phyloP scores from a whole-genome alignment of 2,329 filamentous ascomycete species.

The Alternaria panax region DNA sequence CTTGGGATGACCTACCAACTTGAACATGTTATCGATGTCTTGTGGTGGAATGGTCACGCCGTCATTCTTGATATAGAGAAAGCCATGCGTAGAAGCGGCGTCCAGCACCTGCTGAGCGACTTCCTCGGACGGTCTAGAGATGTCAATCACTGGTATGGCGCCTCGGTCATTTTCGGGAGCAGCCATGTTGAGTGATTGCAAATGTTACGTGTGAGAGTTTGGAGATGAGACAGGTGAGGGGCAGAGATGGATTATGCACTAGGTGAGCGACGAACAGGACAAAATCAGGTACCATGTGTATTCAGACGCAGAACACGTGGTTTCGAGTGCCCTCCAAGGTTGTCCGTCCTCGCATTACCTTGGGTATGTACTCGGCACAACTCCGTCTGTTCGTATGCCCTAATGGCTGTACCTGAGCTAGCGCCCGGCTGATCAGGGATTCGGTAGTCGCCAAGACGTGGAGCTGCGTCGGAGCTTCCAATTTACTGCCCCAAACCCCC shows the following conservation, averaged over 20 bases:
- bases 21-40: constrained; percentile 75
- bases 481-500: constrained; percentile 17
- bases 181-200: constrained; percentile 22
- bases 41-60: constrained; percentile 71
- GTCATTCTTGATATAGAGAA: constrained; percentile 84
- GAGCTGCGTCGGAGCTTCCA: constrained; percentile 22
- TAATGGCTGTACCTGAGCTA: constrained; percentile 23
- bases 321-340: background rate
- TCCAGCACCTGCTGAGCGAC: constrained; percentile 75
- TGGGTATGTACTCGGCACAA: background rate
- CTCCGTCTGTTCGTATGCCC: background rate
- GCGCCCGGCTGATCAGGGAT: constrained; percentile 21
- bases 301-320: background rate
- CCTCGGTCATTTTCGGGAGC: constrained; percentile 9
- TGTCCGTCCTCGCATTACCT: background rate
- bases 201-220: background rate
- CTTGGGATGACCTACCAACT: constrained; percentile 63
- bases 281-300: background rate
- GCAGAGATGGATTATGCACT: constrained; percentile 4
- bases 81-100: constrained; percentile 83
- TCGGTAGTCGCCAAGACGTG: constrained; percentile 13
- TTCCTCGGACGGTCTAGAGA: constrained; percentile 66
- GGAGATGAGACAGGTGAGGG: constrained; percentile 7
- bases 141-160: constrained; percentile 81
- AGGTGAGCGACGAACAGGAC: background rate